Base-by-base conservation (phyloP, 2,329 filamentous ascomycete species). In the Aspergillus texensis region DNA sequence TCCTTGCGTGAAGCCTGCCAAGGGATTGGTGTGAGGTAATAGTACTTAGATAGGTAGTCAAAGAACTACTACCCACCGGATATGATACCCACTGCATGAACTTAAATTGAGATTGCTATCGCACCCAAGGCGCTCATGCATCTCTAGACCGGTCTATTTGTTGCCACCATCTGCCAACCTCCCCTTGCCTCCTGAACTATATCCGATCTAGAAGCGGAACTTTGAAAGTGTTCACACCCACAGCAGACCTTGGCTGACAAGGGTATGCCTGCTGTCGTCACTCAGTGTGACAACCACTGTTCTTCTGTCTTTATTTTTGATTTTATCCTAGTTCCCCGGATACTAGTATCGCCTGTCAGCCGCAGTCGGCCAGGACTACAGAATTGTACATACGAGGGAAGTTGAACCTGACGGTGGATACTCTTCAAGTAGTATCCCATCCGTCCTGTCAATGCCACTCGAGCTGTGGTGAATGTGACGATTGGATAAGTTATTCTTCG, bases 101-200 rank as follows among this genome's bases (percentile, higher is more conserved):
- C 52, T 9, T 32, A 36, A 19, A 16, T 26, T 10, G n/a, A 55
- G 30, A 26, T 16, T 30, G 19, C 6, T 54, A 36, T 12, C 16
- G 21, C 14, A 55, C 34, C 16, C 52, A 26, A 39, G 52, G 21
- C 32, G 26, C 26, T 19, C 32, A 28, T 55, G 52, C 52, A 55
- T 55, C n/a, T 55, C 52, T 55, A 55, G 52, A 55, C 30, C 34
- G 34, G 52, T 39, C 52, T 19, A 55, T 52, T 39, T 24, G 10
- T 41, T 9, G 32, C 32, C 52, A 55, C 52, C 11, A 24, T 36
- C 28, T 21, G 21, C 52, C 32, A 41, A n/a, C 10, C 4, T 30
- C 34, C 16, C 52, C 52, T 55, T 55, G 6, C 52, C 21, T 54
- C 8, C 21, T 6, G 28, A 24, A 32, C 32, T 26, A 54, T 55